Conservation (phyloP, 768 basidiomycete genomes). For the Boletus fagicola region DNA sequence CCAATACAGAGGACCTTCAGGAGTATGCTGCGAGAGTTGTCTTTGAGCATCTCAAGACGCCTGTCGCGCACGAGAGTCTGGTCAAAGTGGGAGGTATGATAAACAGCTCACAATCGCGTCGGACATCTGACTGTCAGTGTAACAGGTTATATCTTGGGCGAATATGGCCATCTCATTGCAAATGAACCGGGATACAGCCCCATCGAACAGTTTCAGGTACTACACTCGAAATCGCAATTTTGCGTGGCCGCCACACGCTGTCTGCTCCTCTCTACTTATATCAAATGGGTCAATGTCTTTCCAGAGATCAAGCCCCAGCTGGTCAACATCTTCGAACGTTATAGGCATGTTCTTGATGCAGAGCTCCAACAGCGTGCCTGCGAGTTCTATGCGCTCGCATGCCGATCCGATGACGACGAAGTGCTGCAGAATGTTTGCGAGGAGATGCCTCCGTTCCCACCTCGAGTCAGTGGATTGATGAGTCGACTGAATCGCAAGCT, state of each 20-base stretch:
- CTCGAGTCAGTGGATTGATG: conserved; percentile 87
- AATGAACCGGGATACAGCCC: conserved; percentile 94
- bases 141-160: conserved; percentile 91
- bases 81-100: conserved; percentile 90
- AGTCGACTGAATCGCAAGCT: conserved; percentile 86
- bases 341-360: conserved; percentile 94
- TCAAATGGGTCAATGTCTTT: conserved; percentile 99
- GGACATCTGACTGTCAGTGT: conserved; percentile 10
- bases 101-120: not conserved
- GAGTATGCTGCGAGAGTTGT: conserved; percentile 93
- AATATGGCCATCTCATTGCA: conserved; percentile 97
- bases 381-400: conserved; percentile 91
- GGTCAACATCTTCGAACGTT: conserved; percentile 92
- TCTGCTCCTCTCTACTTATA: conserved; percentile 91
- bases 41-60: conserved; percentile 83
- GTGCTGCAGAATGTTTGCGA: conserved; percentile 93
- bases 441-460: conserved; percentile 98
- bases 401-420: conserved; percentile 84
- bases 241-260: conserved; percentile 91
- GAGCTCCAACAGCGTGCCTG: conserved; percentile 98
- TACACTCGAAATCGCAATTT: conserved; percentile 94
- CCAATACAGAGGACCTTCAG: conserved; percentile 97
- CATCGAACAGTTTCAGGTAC: conserved; percentile 86
- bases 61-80: conserved; percentile 86
- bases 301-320: conserved; percentile 97